These are phyloP conservation scores for Penicillium sclerotigenum DNA, from an alignment of 2,329 filamentous ascomycete species.

Conservation along the genomic window DNA sequence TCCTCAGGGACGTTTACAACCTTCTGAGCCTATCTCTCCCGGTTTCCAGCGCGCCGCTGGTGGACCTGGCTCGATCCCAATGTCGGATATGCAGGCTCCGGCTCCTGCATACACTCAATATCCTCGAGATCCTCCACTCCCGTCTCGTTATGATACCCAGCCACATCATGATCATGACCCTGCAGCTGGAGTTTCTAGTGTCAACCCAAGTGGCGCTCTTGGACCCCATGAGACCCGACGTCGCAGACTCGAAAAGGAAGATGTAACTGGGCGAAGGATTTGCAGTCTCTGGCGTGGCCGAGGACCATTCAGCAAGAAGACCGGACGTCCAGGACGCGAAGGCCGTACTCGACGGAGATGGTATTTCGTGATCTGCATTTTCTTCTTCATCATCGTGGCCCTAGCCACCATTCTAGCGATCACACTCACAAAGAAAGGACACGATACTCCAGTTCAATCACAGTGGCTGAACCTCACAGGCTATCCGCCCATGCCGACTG, in stretches of 20 bases:
- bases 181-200: slow-evolving; percentile 23
- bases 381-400: slow-evolving; percentile 55
- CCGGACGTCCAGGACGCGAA: slow-evolving; percentile 61
- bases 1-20: slow-evolving; percentile 46
- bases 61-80: slow-evolving; percentile 58
- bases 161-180: slow-evolving; percentile 16
- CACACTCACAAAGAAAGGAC: slow-evolving; percentile 50
- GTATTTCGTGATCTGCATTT: slow-evolving; percentile 53
- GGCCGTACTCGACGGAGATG: slow-evolving; percentile 62
- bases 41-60: slow-evolving; percentile 61
- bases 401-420: slow-evolving; percentile 58
- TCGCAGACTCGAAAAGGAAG: slow-evolving; percentile 64
- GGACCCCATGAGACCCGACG: slow-evolving; percentile 51
- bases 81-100: slow-evolving; percentile 55
- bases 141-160: slow-evolving; percentile 26
- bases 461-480: slow-evolving; percentile 81
- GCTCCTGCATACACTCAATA: slow-evolving; percentile 37
- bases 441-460: slow-evolving; percentile 46
- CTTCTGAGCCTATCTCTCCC: slow-evolving; percentile 62
- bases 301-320: slow-evolving; percentile 59
- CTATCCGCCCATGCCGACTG: slow-evolving; percentile 82
- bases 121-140: slow-evolving; percentile 25
- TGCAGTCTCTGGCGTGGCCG: slow-evolving; percentile 65
- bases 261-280: slow-evolving; percentile 54
- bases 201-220: slow-evolving; percentile 22